These are phyloP conservation scores for Exophiala xenobiotica DNA, from an alignment of 2,329 filamentous ascomycete species.

Conservation along the genomic window DNA sequence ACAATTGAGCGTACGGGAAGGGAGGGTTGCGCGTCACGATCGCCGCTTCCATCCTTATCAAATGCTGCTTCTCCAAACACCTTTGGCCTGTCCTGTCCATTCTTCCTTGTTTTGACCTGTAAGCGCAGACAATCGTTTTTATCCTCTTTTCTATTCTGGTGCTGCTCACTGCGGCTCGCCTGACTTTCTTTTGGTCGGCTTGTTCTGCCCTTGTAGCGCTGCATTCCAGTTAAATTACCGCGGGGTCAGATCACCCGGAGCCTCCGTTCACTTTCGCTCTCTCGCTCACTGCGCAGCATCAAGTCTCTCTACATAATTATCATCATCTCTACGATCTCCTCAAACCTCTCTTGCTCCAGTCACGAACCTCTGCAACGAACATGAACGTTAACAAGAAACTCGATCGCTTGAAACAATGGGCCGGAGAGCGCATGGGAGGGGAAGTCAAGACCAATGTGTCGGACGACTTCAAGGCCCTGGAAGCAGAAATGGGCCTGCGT, in stretches of 20 bases:
- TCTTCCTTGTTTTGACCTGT: slow-evolving; percentile 11
- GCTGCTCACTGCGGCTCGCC: slow-evolving; percentile 10
- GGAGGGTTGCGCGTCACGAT: slow-evolving; percentile 14
- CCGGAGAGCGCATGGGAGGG: slow-evolving; percentile 90
- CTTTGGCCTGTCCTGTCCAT: slow-evolving; percentile 1
- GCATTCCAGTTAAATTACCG: slow-evolving; percentile 21
- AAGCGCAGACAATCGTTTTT: slow-evolving; percentile 26
- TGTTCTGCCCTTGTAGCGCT: slow-evolving; percentile 7
- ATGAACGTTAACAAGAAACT: slow-evolving; percentile 81
- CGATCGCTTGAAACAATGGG: slow-evolving; percentile 96
- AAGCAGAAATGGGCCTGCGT: slow-evolving; percentile 84
- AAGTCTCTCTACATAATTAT: not conserved
- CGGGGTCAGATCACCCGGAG: slow-evolving; percentile 15
- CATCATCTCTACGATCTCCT: not conserved
- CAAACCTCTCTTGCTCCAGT: not conserved
- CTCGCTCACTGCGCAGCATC: not conserved
- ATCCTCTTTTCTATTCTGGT: slow-evolving; percentile 13
- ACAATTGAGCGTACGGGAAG: not conserved
- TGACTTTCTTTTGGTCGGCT: slow-evolving; percentile 15
- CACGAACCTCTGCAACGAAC: slow-evolving; percentile 28
- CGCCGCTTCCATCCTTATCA: slow-evolving; percentile 8
- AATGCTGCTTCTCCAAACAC: slow-evolving; percentile 6
- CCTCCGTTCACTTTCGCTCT: slow-evolving; percentile 16
- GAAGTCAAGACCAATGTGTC: slow-evolving; percentile 83
- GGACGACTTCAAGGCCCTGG: slow-evolving; percentile 87